These are phyloP conservation scores for Phytophthora ohioensis DNA, from an alignment of 352 stramenopile species.

Conservation along the genomic window DNA sequence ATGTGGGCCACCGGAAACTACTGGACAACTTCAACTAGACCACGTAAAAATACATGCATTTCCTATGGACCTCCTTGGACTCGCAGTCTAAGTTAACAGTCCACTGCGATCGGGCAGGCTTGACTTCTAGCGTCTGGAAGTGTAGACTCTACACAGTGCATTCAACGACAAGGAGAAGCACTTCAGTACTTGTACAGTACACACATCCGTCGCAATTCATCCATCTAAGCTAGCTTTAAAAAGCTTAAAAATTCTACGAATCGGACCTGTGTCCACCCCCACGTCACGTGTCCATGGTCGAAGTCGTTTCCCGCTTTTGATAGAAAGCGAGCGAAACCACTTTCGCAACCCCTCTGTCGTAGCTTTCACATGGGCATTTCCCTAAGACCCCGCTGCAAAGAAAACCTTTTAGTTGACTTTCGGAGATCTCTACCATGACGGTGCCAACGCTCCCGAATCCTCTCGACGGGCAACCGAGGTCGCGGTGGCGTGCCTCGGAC, in stretches of 20 bases:
- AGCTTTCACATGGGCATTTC: conserved; percentile 29
- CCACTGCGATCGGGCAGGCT: too few species aligned
- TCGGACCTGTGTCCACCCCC: conserved; percentile 5
- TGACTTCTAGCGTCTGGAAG: too few species aligned
- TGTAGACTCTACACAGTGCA: too few species aligned
- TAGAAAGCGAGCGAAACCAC: conserved; percentile 30
- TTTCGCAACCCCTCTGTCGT: not conserved
- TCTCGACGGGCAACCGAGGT: conserved; percentile 22
- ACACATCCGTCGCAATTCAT: too few species aligned
- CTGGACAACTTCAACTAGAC: conserved; percentile 22
- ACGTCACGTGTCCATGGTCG: conserved; percentile 21
- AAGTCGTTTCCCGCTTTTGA: conserved; percentile 26
- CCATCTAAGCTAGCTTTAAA: too few species aligned
- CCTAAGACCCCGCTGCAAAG: not conserved
- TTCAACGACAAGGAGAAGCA: too few species aligned
- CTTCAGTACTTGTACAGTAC: too few species aligned
- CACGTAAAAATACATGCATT: conserved; percentile 1
- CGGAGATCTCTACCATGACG: conserved; percentile 17
- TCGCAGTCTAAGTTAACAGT: too few species aligned
- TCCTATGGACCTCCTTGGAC: not conserved
- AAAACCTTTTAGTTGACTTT: conserved; percentile 6
- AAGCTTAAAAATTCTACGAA: conserved; percentile 20
- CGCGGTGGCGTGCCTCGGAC: conserved; percentile 16
- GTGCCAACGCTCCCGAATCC: conserved; percentile 27
- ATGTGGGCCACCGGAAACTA: conserved; percentile 15